Percentiles rank a stretch among this genome's conserved stretches.
Evolutionary conservation across 2,329 filamentous ascomycete genomes (phyloP).

Genomic region (Claviceps lovelessii): DNA sequence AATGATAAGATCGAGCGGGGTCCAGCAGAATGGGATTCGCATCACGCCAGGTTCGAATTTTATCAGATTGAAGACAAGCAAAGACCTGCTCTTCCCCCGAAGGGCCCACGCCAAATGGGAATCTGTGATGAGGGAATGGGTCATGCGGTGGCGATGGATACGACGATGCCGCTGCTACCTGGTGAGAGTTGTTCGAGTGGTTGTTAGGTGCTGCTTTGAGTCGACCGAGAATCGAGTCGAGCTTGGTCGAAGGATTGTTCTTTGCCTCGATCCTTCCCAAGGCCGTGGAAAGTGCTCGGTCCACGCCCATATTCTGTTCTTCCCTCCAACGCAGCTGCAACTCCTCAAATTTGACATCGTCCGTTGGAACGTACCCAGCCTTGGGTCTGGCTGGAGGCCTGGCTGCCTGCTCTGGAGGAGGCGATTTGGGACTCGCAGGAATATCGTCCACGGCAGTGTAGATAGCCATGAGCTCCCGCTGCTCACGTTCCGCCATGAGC

Average conservation of each 20-base stretch:
- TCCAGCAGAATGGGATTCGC: conserved; percentile 24
- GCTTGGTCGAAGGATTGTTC: conserved; percentile 20
- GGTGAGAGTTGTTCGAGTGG: conserved; percentile 1
- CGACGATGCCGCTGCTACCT: conserved; percentile 2
- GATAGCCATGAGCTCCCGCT: conserved; percentile 45
- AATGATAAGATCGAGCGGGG: conserved; percentile 19
- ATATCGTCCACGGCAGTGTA: conserved; percentile 41
- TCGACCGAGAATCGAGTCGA: conserved; percentile 27
- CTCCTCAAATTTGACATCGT: conserved; percentile 31
- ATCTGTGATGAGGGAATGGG: conserved; percentile 9
- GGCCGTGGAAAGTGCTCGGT: conserved; percentile 28
- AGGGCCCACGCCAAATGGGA: conserved; percentile 18
- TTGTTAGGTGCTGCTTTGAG: conserved; percentile 11
- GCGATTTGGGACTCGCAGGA: conserved; percentile 41
- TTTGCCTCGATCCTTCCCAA: conserved; percentile 28
- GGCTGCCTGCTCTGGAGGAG: conserved; percentile 21
- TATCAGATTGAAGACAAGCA: conserved; percentile 29
- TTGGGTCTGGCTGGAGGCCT: conserved; percentile 13
- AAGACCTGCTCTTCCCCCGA: conserved; percentile 28
- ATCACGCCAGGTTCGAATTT: conserved; percentile 28
- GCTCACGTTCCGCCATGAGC: conserved; percentile 41
- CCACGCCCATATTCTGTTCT: conserved; percentile 27
- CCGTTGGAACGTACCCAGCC: conserved; percentile 23
- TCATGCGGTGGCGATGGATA: neutral
- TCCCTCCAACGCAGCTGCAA: conserved; percentile 36